Conservation (phyloP, 2,329 filamentous ascomycete genomes). For the Fusarium equiseti region DNA sequence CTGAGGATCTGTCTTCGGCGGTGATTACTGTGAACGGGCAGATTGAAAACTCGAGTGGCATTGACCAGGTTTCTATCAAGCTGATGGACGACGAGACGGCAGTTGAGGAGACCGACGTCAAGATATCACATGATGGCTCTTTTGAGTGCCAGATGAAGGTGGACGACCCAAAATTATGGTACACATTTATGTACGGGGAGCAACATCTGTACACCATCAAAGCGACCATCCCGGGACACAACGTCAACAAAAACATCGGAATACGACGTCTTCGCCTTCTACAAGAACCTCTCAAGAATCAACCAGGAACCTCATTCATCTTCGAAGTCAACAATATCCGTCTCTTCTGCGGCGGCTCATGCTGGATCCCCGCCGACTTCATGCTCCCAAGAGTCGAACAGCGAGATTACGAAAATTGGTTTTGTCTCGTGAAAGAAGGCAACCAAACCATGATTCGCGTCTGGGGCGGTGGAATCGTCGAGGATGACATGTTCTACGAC, state of each 20-base stretch:
- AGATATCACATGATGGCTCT: fast-evolving
- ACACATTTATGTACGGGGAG: slow-evolving; percentile 1
- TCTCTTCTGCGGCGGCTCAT: neutral
- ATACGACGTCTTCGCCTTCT: neutral
- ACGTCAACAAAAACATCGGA: neutral
- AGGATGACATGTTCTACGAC: neutral
- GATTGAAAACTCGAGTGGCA: fast-evolving
- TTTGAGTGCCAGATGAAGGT: neutral
- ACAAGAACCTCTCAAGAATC: neutral
- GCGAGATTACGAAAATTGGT: neutral
- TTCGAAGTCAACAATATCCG: slow-evolving; percentile 20
- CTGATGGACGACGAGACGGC: neutral
- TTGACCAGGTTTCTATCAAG: neutral
- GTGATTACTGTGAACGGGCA: neutral
- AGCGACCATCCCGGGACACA: neutral
- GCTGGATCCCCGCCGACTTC: slow-evolving; percentile 6
- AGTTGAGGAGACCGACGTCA: neutral
- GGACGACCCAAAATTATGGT: neutral
- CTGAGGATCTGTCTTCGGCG: neutral
- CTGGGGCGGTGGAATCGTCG: slow-evolving; percentile 7
- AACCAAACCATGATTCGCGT: slow-evolving; percentile 11
- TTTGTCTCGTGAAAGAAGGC: neutral
- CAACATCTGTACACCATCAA: neutral
- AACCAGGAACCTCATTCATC: neutral
- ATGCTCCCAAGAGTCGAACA: neutral